These are phyloP conservation scores for Fusarium graminum DNA, from an alignment of 2,329 filamentous ascomycete genomes.

Conservation along the genomic window DNA sequence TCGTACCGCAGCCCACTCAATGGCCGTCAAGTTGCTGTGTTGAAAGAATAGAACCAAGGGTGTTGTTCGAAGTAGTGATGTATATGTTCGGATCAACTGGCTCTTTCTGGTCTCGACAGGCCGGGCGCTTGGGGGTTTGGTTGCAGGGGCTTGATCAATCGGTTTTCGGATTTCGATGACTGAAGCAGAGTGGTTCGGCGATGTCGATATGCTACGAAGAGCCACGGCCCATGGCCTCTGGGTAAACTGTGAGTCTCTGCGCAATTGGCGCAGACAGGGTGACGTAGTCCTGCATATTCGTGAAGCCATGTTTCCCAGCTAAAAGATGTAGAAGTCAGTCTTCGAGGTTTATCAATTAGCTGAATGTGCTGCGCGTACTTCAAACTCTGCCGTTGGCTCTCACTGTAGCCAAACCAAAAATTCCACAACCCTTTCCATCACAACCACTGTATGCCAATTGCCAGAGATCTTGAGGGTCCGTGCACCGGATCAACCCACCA, in stretches of 20 bases:
- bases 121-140: constrained; percentile 89
- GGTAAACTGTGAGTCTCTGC: constrained; percentile 29
- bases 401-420: constrained; percentile 40
- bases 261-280: constrained; percentile 48
- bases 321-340: constrained; percentile 7
- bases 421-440: constrained; percentile 26
- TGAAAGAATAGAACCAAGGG: constrained; percentile 88
- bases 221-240: constrained; percentile 40
- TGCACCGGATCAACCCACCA: constrained; percentile 47
- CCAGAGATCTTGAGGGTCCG: constrained; percentile 23
- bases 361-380: constrained; percentile 26
- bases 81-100: constrained; percentile 87
- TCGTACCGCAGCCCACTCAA: constrained; percentile 67
- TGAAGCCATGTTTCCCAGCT: constrained; percentile 39
- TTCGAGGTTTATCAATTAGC: not conserved
- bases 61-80: constrained; percentile 86
- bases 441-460: constrained; percentile 21
- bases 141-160: constrained; percentile 69
- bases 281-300: constrained; percentile 40
- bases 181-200: constrained; percentile 45
- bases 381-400: constrained; percentile 20
- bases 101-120: constrained; percentile 89
- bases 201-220: constrained; percentile 49
- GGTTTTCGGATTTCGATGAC: constrained; percentile 53
- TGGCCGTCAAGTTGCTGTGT: constrained; percentile 76